Evolutionary conservation across 2,329 filamentous ascomycete genomes (phyloP).

Genomic region (Xylariaceae sp.): DNA sequence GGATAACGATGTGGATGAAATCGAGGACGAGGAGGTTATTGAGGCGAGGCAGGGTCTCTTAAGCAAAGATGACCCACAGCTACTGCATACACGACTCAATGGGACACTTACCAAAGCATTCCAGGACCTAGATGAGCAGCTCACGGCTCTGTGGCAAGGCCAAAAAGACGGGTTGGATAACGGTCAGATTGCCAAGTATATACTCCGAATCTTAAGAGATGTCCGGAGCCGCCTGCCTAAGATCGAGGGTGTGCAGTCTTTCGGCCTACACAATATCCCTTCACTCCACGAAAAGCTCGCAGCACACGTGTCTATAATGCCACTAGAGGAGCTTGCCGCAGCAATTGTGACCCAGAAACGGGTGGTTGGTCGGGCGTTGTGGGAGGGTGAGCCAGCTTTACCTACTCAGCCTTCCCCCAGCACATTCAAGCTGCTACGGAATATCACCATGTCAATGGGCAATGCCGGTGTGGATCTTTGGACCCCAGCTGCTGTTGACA

Average conservation of each 20-base stretch:
- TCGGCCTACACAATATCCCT: conserved; percentile 59
- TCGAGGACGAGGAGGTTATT: conserved; percentile 68
- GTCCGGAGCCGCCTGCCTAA: conserved; percentile 63
- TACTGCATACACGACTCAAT: conserved; percentile 58
- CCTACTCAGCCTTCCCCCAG: conserved; percentile 75
- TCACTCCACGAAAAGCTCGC: conserved; percentile 62
- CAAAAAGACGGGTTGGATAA: conserved; percentile 45
- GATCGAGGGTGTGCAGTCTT: conserved; percentile 45
- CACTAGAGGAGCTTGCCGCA: conserved; percentile 47
- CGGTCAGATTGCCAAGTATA: conserved; percentile 56
- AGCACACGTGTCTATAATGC: conserved; percentile 44
- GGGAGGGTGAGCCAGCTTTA: conserved; percentile 73
- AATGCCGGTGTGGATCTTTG: conserved; percentile 72
- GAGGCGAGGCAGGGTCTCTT: conserved; percentile 63
- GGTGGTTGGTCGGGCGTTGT: conserved; percentile 63
- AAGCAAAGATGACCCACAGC: conserved; percentile 66
- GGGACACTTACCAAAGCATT: conserved; percentile 55
- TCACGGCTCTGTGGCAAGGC: conserved; percentile 48
- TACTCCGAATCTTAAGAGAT: conserved; percentile 71
- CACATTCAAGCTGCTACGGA: conserved; percentile 67
- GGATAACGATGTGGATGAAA: conserved; percentile 70
- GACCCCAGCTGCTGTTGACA: conserved; percentile 62
- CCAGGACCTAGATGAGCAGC: conserved; percentile 52
- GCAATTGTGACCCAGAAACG: conserved; percentile 41
- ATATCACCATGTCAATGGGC: conserved; percentile 63